Evolutionary conservation across 148 eudicot genomes (phyloP), one percentile per base, ranked within the genome.

Genomic region (Polygonum aviculare): DNA sequence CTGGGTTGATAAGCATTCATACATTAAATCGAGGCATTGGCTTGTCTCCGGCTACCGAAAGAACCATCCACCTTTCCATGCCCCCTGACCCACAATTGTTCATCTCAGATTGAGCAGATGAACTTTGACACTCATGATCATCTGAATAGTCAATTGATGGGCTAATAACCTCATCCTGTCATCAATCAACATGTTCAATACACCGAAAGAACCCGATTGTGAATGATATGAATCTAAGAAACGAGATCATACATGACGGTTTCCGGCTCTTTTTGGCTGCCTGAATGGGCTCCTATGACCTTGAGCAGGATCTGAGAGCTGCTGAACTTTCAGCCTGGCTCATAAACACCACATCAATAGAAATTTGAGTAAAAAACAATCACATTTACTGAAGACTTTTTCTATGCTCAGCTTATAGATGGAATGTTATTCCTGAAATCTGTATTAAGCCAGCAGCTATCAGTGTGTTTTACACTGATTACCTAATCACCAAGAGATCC

Each of bases 11-110:
- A 65, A 67, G 45, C 16, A 67, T 36, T 67, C 47, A 75, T 88
- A 95, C 99, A 84, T 92, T 88, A 63, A 85, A 86, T 39, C 99
- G 97, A 80, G 99, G 99, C 50, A 84, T 82, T 40, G 99, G 99
- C 83, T 88, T 95, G 75, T 95, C 99, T 75, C 99, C 99, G 65
- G 89, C 81, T 77, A 86, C 84, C 41, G 96, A 90, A 65, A 95
- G 87, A 70, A 77, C 90, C 93, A 85, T 88, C 99, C 99, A 95
- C 54, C 89, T 91, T 73, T 89, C 97, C 44, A 86, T 81, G 79
- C 85, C 88, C 51, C 93, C 97, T 12, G 87, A 79, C 52, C 90
- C 76, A 76, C 85, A 79, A 67, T 80, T 82, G 73, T 84, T 88
- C 70, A 86, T 83, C 75, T 92, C 94, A n/a, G 88, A 83, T 73